phyloP scores from a whole-genome alignment of 202 grass and related monocot genomes.

The Cymbopogon flexuosus region DNA sequence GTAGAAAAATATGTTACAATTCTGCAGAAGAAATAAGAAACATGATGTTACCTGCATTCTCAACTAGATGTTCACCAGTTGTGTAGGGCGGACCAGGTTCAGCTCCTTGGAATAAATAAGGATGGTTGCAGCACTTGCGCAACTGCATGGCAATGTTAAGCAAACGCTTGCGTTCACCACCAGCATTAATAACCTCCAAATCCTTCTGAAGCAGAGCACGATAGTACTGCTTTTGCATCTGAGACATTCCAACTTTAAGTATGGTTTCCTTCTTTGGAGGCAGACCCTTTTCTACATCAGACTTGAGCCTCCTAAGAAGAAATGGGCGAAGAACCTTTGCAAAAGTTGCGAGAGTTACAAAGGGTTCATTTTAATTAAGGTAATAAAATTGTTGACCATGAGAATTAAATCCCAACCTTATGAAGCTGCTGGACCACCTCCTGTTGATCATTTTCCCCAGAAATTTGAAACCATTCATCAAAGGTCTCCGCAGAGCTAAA shows the following conservation, averaged over 20 bases:
- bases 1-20: neutral
- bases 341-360: conserved; percentile 17
- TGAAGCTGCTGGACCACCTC: conserved; percentile 98
- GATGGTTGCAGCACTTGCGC: conserved; percentile 98
- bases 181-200: conserved; percentile 96
- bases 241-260: conserved; percentile 99
- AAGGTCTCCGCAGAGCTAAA: conserved; percentile 96
- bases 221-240: conserved; percentile 99
- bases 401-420: conserved; percentile 44
- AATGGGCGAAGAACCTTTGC: conserved; percentile 96
- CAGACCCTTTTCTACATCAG: conserved; percentile 95
- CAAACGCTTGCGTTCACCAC: conserved; percentile 91
- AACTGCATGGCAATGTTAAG: conserved; percentile 99
- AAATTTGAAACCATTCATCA: conserved; percentile 97
- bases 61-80: conserved; percentile 90
- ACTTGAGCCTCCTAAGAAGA: conserved; percentile 92
- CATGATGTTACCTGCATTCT: conserved; percentile 62
- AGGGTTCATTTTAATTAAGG: conserved; percentile 8
- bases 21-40: neutral
- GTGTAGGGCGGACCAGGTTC: conserved; percentile 97
- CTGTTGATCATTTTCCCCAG: conserved; percentile 89
- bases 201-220: conserved; percentile 94
- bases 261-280: conserved; percentile 99
- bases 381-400: neutral
- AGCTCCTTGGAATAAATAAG: conserved; percentile 95